Evolutionary conservation across 257 asterid species (phyloP), one percentile per base, ranked within the genome.

Genomic region (Schizonepeta tenuifolia): DNA sequence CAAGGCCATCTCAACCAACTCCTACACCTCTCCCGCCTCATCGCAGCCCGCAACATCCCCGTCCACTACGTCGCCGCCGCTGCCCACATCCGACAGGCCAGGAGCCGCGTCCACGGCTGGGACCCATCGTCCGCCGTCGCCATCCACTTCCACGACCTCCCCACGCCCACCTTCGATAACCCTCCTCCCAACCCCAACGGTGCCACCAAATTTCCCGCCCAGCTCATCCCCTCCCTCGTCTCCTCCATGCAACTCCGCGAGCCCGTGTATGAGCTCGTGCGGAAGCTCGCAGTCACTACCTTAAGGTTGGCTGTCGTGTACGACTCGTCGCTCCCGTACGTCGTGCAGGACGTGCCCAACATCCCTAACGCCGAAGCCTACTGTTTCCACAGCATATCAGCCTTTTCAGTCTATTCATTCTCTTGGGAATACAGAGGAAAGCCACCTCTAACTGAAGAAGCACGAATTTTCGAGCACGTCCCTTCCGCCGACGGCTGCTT

Each of bases 1-100:
- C 88, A 83, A 49, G 84, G 88, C 76, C 90, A 86, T 60, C 88
- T 81, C 69, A 82, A 83, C 77, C 84, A 79, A 67, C 83, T 83
- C 33, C 80, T 82, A 61, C 82, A 84, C 70, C 73, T 85, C 81
- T 68, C 85, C 77, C 82, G 69, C 77, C 84, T 77, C 73, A 3
- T 81, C 73, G 53, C 84, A 75, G 66, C 77, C 78, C 8, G 65
- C 79, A 26, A 20, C 74, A 51, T 86, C 79, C 3, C 84, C 17
- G 83, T 84, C 63, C 71, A 74, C 76, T 86, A 47, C 71, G 74
- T 58, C 56, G 82, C 77, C 49, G 15, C 80, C 78, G 56, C 85
- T 65, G 64, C 77, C 13, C 84, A 70, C 80, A 28, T 75, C 79
- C 89, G 78, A 63, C 87, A 84, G 28, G 84, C 78, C 59, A 72